These are phyloP conservation scores for Thraustotheca clavata DNA, from an alignment of 352 stramenopile genomes.

Conservation along the genomic window DNA sequence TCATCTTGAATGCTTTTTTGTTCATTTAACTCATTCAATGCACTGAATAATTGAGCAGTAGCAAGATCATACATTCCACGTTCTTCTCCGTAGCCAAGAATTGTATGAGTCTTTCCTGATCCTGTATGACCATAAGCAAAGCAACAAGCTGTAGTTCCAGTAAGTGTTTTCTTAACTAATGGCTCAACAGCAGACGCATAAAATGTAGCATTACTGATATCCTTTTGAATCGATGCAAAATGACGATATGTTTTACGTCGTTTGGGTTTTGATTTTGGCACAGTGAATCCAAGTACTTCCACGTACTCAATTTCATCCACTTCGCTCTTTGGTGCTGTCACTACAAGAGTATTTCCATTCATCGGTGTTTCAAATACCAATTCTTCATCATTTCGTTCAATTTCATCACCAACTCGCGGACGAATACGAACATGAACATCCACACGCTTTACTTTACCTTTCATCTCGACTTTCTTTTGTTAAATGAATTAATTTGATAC, in stretches of 20 bases:
- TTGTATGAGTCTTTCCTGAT: conserved; percentile 55
- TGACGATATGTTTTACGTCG: conserved; percentile 1
- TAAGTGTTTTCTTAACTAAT: conserved; percentile 25
- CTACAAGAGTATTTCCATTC: not conserved
- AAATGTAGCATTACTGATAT: conserved; percentile 29
- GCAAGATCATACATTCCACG: conserved; percentile 35
- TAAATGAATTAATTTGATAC: no score
- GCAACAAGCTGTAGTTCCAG: conserved; percentile 36
- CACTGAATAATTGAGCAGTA: conserved; percentile 31
- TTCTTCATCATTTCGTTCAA: not conserved
- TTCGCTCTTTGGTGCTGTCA: conserved; percentile 2
- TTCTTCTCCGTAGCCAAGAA: conserved; percentile 43
- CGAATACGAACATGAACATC: conserved; percentile 18
- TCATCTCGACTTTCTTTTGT: no score
- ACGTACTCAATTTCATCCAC: conserved; percentile 15
- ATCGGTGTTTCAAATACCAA: not conserved
- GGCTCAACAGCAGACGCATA: conserved; percentile 25
- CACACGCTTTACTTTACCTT: not conserved
- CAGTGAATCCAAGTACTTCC: conserved; percentile 10
- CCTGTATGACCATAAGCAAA: conserved; percentile 56
- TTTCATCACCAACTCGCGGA: conserved; percentile 1
- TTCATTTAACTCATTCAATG: not conserved
- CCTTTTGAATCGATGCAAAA: not conserved
- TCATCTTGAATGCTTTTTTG: not conserved
- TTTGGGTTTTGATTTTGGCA: conserved; percentile 18